phyloP scores from a whole-genome alignment of 768 basidiomycete species.

The Boletus eberwhitei region DNA sequence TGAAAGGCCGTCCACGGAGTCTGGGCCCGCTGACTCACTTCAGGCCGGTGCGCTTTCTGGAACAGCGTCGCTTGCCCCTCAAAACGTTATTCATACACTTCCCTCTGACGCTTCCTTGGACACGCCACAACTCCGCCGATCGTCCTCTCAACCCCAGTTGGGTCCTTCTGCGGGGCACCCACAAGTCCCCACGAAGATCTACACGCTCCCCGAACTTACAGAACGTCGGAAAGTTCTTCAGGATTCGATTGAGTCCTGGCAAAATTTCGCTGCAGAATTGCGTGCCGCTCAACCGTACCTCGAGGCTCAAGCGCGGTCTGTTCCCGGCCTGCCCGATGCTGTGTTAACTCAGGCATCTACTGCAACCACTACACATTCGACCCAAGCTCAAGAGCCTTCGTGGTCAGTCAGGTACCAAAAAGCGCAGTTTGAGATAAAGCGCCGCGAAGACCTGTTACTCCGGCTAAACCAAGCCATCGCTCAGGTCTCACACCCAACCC shows the following conservation, averaged over 20 bases:
- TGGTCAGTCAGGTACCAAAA: slow-evolving; percentile 22
- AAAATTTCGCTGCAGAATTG: slow-evolving; percentile 18
- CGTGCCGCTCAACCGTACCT: slow-evolving; percentile 14
- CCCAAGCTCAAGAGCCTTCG: slow-evolving; percentile 16
- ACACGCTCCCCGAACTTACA: slow-evolving; percentile 26
- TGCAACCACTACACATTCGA: background rate
- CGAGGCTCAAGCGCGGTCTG: slow-evolving; percentile 2
- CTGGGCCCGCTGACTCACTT: slow-evolving; percentile 1
- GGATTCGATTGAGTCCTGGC: slow-evolving; percentile 27
- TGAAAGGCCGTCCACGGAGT: slow-evolving; percentile 11
- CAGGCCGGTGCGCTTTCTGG: slow-evolving; percentile 3
- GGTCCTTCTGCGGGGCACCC: slow-evolving; percentile 13
- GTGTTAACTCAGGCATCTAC: background rate
- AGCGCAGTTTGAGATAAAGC: slow-evolving; percentile 30
- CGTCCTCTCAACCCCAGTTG: slow-evolving; percentile 28
- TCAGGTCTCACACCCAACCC: slow-evolving; percentile 18
- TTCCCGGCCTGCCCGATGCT: background rate
- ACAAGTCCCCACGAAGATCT: slow-evolving; percentile 19
- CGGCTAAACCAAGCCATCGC: slow-evolving; percentile 28
- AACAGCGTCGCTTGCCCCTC: background rate
- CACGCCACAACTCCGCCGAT: slow-evolving; percentile 24
- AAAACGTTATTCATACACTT: background rate
- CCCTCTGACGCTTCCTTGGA: slow-evolving; percentile 11
- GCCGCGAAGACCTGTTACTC: slow-evolving; percentile 27
- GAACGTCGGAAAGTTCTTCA: slow-evolving; percentile 24